Base-by-base conservation (phyloP, 208 protist genomes). In the Leishmania major region DNA sequence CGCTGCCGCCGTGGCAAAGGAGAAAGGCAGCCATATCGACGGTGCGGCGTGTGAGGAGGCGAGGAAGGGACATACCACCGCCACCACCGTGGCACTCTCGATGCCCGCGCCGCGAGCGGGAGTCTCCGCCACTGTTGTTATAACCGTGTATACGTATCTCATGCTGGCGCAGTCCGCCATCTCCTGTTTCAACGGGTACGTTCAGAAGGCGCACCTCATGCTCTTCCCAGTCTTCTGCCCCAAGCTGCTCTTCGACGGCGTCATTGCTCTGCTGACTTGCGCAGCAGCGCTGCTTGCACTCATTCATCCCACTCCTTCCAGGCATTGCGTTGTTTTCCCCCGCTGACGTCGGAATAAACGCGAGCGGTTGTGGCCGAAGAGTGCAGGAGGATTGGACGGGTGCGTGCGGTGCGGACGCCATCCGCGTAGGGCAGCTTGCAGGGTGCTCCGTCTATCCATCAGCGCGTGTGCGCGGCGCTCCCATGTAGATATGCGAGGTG, bases 211-310 rank as follows among this genome's bases (percentile, higher is more conserved):
- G 1, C 95, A 98, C 83, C 81, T 98, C 13, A 96, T 98, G 95
- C 78, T 97, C 28, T 98, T 88, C 72, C 84, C 91, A n/a, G 93
- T 98, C 51, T 98, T 98, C 87, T 94, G 91, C 75, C 93, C 93
- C 1, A 92, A 94, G 64, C 81, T 95, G 49, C 77, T 98, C 11
- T 97, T 95, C 70, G 94, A 95, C 67, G 80, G 87, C 28, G 86
- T 91, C 60, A 89, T 90, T 11, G 78, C 80, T 2, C 73, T 89
- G 3, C 69, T 89, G 69, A 88, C 84, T 0, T 79, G 75, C 43
- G 80, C 77, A 17, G 89, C 66, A 28, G 71, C 70, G 10, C 53
- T 88, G 25, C 15, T 79, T 2, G 35, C 17, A 5, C 17, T 84
- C 11, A 10, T 60, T 31, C 59, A 15, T 31, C 31, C 25, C 31